phyloP scores from a whole-genome alignment of 1,284 basidiomycete genomes.

The Cryptococcus neoformans region DNA sequence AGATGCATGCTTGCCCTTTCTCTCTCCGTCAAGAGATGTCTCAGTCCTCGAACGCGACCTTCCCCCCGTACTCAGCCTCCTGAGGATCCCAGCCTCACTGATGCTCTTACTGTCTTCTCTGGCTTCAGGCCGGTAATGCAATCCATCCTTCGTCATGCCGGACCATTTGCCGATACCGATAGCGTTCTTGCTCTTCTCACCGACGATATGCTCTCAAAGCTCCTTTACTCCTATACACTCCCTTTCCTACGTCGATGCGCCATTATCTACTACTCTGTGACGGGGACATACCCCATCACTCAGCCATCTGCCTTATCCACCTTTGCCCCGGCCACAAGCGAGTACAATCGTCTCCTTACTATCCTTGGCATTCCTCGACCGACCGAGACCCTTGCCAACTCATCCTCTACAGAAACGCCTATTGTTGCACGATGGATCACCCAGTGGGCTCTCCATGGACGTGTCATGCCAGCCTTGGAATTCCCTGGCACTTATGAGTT shows the following conservation, averaged over 20 bases:
- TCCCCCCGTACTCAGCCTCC: slow-evolving; percentile 49
- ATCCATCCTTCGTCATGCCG: slow-evolving; percentile 41
- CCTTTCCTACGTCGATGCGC: slow-evolving; percentile 91
- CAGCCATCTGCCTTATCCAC: slow-evolving; percentile 57
- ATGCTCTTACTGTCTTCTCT: slow-evolving; percentile 33
- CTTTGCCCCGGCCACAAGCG: slow-evolving; percentile 51
- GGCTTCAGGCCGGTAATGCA: slow-evolving; percentile 47
- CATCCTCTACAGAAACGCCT: slow-evolving; percentile 56
- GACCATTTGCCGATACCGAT: slow-evolving; percentile 40
- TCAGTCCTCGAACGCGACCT: slow-evolving; percentile 37
- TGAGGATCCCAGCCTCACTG: slow-evolving; percentile 24
- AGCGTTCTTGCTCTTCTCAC: slow-evolving; percentile 34
- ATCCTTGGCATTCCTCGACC: slow-evolving; percentile 75
- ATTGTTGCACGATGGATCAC: slow-evolving; percentile 47
- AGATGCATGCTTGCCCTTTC: slow-evolving; percentile 75
- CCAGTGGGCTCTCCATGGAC: slow-evolving; percentile 45
- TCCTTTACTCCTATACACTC: slow-evolving; percentile 84
- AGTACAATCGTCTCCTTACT: slow-evolving; percentile 75
- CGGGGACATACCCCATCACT: slow-evolving; percentile 53
- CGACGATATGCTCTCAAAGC: slow-evolving; percentile 62
- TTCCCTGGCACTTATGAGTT: slow-evolving; percentile 84
- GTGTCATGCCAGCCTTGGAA: slow-evolving; percentile 63
- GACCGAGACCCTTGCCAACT: slow-evolving; percentile 58
- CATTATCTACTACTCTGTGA: slow-evolving; percentile 75
- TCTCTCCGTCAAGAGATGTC: slow-evolving; percentile 42